Conservation (phyloP, 2,329 filamentous ascomycete species). For the Phaeosphaeriaceae sp. region DNA sequence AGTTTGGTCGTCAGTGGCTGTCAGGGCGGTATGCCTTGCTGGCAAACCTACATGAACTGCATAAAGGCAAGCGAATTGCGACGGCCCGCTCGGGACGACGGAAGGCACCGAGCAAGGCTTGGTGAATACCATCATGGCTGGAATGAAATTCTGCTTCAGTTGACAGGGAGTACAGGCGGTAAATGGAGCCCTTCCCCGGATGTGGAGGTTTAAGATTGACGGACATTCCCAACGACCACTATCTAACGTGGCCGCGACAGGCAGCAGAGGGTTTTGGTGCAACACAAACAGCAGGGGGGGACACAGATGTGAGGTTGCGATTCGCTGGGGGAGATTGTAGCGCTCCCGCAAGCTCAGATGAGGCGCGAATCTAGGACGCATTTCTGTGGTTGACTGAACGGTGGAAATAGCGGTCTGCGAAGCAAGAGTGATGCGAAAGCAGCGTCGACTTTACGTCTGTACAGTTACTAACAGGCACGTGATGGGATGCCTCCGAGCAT, state of each 20-base stretch:
- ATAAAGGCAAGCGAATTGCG: slow-evolving; percentile 37
- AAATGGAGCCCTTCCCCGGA: slow-evolving; percentile 22
- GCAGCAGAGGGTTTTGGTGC: slow-evolving; percentile 17
- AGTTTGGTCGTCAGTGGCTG: slow-evolving; percentile 18
- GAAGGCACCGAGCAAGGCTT: slow-evolving; percentile 33
- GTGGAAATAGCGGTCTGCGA: slow-evolving; percentile 38
- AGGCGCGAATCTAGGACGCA: slow-evolving; percentile 14
- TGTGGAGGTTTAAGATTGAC: slow-evolving; percentile 11
- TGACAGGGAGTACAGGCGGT: slow-evolving; percentile 26
- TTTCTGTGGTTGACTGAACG: slow-evolving; percentile 18
- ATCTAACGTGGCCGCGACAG: slow-evolving; percentile 38
- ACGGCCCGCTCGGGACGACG: slow-evolving; percentile 47
- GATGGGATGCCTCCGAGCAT: background rate
- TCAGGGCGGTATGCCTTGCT: slow-evolving; percentile 30
- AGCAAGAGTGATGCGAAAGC: no score
- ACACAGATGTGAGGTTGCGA: slow-evolving; percentile 7
- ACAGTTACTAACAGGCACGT: background rate
- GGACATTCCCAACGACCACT: slow-evolving; percentile 25
- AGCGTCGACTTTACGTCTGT: background rate
- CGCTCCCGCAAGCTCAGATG: slow-evolving; percentile 17
- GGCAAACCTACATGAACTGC: slow-evolving; percentile 31
- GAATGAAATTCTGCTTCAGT: slow-evolving; percentile 34
- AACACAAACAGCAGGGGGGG: slow-evolving; percentile 24
- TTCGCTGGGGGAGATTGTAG: slow-evolving; percentile 22
- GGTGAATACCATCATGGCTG: slow-evolving; percentile 28